Conservation (phyloP, 2,329 filamentous ascomycete species). For the Cadophora sp. region DNA sequence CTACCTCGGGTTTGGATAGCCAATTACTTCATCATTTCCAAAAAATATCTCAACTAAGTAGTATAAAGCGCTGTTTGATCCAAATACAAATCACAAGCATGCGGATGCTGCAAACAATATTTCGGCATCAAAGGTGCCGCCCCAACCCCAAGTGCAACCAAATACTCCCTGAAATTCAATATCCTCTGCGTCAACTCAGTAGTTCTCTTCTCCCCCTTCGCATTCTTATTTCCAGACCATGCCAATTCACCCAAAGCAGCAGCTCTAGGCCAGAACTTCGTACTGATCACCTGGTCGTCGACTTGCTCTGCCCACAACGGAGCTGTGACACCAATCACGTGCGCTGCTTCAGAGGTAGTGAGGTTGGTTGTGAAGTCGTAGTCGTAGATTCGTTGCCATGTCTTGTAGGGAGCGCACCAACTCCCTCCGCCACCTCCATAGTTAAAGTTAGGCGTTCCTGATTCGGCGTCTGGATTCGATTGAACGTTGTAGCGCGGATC, state of each 20-base stretch:
- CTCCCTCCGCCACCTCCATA: slow-evolving; percentile 72
- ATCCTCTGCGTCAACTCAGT: slow-evolving; percentile 61
- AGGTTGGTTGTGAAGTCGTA: slow-evolving; percentile 75
- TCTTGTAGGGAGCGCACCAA: slow-evolving; percentile 81
- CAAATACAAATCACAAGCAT: slow-evolving; percentile 61
- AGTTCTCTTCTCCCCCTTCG: slow-evolving; percentile 68
- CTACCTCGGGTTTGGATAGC: too few relatives aligned
- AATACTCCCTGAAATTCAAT: slow-evolving; percentile 65
- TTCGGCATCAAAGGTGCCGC: slow-evolving; percentile 60
- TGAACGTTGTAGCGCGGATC: slow-evolving; percentile 62
- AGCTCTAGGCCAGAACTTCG: slow-evolving; percentile 76
- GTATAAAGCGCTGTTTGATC: slow-evolving; percentile 51
- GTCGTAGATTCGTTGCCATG: slow-evolving; percentile 80
- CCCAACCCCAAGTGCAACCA: slow-evolving; percentile 59
- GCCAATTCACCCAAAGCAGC: slow-evolving; percentile 77
- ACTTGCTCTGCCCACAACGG: slow-evolving; percentile 81
- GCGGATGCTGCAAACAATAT: slow-evolving; percentile 63
- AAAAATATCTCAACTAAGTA: neutral
- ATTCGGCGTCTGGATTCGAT: slow-evolving; percentile 66
- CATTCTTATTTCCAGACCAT: slow-evolving; percentile 72
- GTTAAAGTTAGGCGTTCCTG: slow-evolving; percentile 55
- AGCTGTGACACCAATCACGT: slow-evolving; percentile 81
- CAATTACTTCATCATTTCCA: too few relatives aligned
- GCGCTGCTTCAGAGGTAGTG: slow-evolving; percentile 62
- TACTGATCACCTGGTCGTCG: slow-evolving; percentile 75